Percentiles rank a stretch among this genome's conserved stretches.
phyloP scores from a whole-genome alignment of 179 eudicot species.

The Monotropa hypopitys region DNA sequence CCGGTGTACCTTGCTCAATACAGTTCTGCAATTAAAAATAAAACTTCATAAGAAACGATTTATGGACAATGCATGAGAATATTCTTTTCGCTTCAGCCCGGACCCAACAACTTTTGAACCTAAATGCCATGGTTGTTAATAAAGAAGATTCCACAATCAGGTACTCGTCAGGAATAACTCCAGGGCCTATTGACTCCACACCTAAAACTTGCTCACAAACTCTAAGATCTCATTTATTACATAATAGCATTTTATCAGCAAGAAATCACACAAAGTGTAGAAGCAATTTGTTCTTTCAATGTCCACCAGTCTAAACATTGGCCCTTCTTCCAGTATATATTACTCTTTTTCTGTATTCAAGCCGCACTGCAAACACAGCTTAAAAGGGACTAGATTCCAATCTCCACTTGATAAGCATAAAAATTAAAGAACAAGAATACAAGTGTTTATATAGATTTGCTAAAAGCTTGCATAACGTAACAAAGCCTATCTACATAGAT shows the following conservation, averaged over 20 bases:
- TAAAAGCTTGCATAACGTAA: neutral
- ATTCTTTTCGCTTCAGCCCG: neutral
- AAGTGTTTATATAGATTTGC: neutral
- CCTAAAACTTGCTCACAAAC: neutral
- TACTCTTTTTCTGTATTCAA: neutral
- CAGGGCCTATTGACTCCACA: neutral
- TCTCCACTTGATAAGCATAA: neutral
- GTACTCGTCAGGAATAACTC: neutral
- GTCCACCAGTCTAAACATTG: neutral
- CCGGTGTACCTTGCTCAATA: constrained; percentile 46
- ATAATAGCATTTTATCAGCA: neutral
- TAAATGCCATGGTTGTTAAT: neutral
- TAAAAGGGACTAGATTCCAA: neutral
- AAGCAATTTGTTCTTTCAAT: neutral
- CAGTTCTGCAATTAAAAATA: constrained; percentile 41
- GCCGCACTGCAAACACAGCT: neutral
- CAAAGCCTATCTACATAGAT: neutral
- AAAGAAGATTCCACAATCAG: neutral
- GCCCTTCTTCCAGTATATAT: neutral
- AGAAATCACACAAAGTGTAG: neutral
- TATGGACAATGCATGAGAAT: neutral
- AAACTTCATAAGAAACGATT: neutral
- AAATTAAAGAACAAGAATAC: neutral
- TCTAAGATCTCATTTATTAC: neutral
- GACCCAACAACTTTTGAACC: neutral